Base-by-base conservation (phyloP, 106 monocot genomes). In the Gastrodia elata region DNA sequence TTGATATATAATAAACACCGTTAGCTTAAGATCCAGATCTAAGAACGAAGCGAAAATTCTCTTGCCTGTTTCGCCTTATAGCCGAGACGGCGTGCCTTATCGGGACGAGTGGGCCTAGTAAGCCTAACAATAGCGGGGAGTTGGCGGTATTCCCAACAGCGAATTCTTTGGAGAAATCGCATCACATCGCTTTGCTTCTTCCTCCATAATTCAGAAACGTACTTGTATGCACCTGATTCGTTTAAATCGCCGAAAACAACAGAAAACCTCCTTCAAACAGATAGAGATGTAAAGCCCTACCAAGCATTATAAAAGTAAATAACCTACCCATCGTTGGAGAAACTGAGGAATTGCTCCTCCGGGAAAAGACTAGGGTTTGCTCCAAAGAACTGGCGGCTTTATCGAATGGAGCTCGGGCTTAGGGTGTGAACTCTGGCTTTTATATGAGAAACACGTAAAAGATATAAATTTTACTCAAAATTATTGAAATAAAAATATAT, bases 181-280 rank as follows among this genome's bases (percentile, higher is more conserved):
- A 83, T 83, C 61, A 83, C 83, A 36, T 83, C 83, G 74, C 81
- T 81, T 71, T 86, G 86, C 77, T 90, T 90, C 80, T 86, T 90
- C 80, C 85, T 78, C 89, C 89, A 90, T 79, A 90, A 71, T 80
- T 90, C 89, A 64, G 83, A 80, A 48, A 86, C 86, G 68, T 90
- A 90, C 61, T 76, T 79, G 80, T 90, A 90, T 2, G 86, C 89
- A 24, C 89, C 89, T 86, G 44, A 27, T 32, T 3, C 14, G 38
- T 67, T 14, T 5, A 4, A 52, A 8, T 52, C 18, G n/a, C 9
- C 3, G 1, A 20, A 61, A 61, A 4, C 20, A 11, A 14, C 3
- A 61, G 61, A 61, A 32, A 61, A 61, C 14, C 61, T n/a, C 18
- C 57, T 25, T 58, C 13, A 0, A 58, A 5, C 10, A 10, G 6